Conservation (phyloP, 192 early-diverging fungal genomes). For the Coemansia guatemalensis region DNA sequence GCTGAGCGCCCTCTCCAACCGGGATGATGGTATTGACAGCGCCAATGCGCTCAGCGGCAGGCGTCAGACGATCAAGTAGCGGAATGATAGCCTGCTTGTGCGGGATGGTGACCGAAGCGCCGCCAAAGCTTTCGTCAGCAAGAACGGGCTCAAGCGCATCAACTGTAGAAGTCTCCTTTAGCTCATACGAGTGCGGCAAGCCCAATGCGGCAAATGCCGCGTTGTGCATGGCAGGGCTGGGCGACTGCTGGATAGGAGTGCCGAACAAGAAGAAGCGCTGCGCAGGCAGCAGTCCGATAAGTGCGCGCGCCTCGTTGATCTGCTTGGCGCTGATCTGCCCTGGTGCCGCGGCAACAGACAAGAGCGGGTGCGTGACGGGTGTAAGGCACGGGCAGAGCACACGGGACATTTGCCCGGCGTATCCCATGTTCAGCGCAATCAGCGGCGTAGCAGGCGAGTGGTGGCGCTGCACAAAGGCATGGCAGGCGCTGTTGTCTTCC, state of each 20-base stretch:
- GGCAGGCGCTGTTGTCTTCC: constrained; percentile 82
- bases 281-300: constrained; percentile 66
- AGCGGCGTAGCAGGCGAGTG: constrained; percentile 57
- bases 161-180: constrained; percentile 69
- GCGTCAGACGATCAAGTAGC: constrained; percentile 69
- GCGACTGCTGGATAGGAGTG: constrained; percentile 83
- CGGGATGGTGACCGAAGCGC: constrained; percentile 95
- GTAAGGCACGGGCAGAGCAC: constrained; percentile 89
- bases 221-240: constrained; percentile 92
- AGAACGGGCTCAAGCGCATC: constrained; percentile 59
- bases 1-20: constrained; percentile 13
- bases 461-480: constrained; percentile 62
- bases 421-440: constrained; percentile 95
- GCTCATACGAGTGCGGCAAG: constrained; percentile 76
- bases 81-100: constrained; percentile 86
- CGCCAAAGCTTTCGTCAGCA: constrained; percentile 70
- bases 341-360: constrained; percentile 84
- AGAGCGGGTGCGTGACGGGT: constrained; percentile 85
- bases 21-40: constrained; percentile 88
- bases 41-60: constrained; percentile 83
- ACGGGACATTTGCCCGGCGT: constrained; percentile 84
- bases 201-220: constrained; percentile 84
- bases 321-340: constrained; percentile 86
- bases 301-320: constrained; percentile 69
- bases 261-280: constrained; percentile 87